These are phyloP conservation scores for Eucalyptus marginata DNA, from an alignment of 345 rosid species.

Conservation along the genomic window DNA sequence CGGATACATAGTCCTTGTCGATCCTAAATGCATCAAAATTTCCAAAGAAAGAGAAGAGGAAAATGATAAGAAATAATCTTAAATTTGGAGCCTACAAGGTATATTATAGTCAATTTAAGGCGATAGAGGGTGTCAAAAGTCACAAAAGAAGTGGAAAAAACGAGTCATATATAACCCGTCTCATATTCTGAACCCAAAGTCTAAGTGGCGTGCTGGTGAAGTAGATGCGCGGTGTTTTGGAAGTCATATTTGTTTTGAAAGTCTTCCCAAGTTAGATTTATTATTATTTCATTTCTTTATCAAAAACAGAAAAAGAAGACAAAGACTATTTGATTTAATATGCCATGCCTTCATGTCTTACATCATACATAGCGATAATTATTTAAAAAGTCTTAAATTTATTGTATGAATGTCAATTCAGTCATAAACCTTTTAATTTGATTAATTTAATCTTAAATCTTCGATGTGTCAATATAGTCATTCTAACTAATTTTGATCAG, in stretches of 20 bases:
- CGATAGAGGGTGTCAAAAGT: background rate
- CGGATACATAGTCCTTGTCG: too few relatives aligned
- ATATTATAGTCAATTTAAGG: too few relatives aligned
- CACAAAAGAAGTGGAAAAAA: background rate
- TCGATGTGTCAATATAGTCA: too few relatives aligned
- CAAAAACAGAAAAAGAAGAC: background rate
- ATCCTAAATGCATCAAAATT: too few relatives aligned
- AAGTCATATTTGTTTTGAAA: background rate
- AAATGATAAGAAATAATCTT: too few relatives aligned
- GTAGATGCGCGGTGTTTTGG: background rate
- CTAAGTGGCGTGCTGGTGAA: background rate
- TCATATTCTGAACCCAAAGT: background rate
- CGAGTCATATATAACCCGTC: background rate
- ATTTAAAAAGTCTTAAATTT: too few relatives aligned
- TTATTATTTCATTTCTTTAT: too few relatives aligned
- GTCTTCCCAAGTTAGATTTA: too few relatives aligned
- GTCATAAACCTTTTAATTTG: rapidly evolving
- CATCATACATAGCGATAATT: background rate
- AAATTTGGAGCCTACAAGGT: background rate
- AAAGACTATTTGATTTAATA: background rate
- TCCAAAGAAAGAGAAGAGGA: too few relatives aligned
- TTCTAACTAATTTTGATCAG: too few relatives aligned
- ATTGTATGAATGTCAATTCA: rapidly evolving
- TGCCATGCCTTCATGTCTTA: background rate
- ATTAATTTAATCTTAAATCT: too few relatives aligned